phyloP scores from a whole-genome alignment of 352 stramenopile genomes.

The Phytophthora tubulina region DNA sequence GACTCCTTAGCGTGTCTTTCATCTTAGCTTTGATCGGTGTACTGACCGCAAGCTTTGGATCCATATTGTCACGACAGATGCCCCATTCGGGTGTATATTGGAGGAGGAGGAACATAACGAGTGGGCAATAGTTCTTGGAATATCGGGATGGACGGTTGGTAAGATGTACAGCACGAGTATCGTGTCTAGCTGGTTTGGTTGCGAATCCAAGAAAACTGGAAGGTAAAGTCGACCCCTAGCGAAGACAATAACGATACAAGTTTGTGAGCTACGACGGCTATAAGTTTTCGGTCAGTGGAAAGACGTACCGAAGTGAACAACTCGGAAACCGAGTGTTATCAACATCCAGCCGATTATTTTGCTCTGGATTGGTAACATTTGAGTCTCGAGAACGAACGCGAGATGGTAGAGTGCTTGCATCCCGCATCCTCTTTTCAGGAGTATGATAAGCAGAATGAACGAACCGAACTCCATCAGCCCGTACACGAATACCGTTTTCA shows the following conservation, averaged over 20 bases:
- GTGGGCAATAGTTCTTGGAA: too few relatives aligned
- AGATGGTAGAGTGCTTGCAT: conserved; percentile 42
- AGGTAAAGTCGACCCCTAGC: conserved; percentile 35
- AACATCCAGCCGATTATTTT: conserved; percentile 49
- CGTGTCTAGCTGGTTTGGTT: conserved; percentile 4
- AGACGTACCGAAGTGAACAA: conserved; percentile 42
- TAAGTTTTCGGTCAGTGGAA: background rate
- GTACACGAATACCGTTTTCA: conserved; percentile 40
- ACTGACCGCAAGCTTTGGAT: too few relatives aligned
- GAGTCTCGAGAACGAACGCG: conserved; percentile 52
- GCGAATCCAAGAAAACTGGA: conserved; percentile 37
- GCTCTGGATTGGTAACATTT: conserved; percentile 37
- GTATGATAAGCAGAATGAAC: conserved; percentile 25
- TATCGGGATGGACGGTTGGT: too few relatives aligned
- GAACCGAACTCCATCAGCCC: conserved; percentile 37
- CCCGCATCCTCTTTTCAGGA: conserved; percentile 28
- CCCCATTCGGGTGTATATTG: too few relatives aligned
- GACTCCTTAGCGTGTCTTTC: too few relatives aligned
- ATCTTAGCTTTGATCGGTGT: too few relatives aligned
- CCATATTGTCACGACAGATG: too few relatives aligned
- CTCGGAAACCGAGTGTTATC: conserved; percentile 31
- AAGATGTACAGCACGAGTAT: too few relatives aligned
- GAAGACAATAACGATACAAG: background rate
- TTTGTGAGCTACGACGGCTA: background rate
- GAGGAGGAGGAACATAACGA: too few relatives aligned